Conservation (phyloP, 495 filamentous ascomycete species). For the Extremus antarcticus region DNA sequence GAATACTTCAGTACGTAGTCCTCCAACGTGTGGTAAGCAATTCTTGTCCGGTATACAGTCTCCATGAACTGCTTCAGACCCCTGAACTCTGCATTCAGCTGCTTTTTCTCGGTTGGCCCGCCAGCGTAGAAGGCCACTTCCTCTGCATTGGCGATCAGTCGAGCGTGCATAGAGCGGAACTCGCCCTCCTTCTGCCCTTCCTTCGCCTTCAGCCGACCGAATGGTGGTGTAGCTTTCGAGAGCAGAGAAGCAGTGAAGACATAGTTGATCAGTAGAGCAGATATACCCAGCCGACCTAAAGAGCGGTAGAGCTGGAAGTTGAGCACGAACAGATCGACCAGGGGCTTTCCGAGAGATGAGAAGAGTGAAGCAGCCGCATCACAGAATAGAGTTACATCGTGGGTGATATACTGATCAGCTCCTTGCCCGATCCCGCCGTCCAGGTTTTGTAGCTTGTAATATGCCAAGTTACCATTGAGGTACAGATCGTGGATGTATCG, state of each 20-base stretch:
- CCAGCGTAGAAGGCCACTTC: conserved; percentile 99
- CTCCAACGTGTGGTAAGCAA: conserved; percentile 96
- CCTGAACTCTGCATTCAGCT: conserved; percentile 81
- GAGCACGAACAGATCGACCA: conserved; percentile 92
- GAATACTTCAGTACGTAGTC: conserved; percentile 97
- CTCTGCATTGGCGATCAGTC: conserved; percentile 92
- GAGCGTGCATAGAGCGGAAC: conserved; percentile 78
- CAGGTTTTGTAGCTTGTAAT: conserved; percentile 89
- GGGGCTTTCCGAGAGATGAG: conserved; percentile 89
- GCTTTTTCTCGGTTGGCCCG: conserved; percentile 80
- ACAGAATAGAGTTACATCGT: conserved; percentile 93
- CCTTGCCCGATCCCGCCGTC: conserved; percentile 88
- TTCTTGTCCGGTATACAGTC: conserved; percentile 87
- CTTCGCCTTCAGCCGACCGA: conserved; percentile 90
- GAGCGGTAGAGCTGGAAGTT: conserved; percentile 94
- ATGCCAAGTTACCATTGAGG: conserved; percentile 84
- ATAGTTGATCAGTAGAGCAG: conserved; percentile 80
- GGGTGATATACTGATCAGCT: conserved; percentile 94
- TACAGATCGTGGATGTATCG: conserved; percentile 97
- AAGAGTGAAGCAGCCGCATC: conserved; percentile 84
- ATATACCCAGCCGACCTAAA: conserved; percentile 77
- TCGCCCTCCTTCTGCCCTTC: conserved; percentile 90
- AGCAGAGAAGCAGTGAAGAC: conserved; percentile 83
- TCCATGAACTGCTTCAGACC: conserved; percentile 93
- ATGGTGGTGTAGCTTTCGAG: conserved; percentile 78